Base-by-base conservation (phyloP, 768 basidiomycete species). In the Russula griseocarnosa region DNA sequence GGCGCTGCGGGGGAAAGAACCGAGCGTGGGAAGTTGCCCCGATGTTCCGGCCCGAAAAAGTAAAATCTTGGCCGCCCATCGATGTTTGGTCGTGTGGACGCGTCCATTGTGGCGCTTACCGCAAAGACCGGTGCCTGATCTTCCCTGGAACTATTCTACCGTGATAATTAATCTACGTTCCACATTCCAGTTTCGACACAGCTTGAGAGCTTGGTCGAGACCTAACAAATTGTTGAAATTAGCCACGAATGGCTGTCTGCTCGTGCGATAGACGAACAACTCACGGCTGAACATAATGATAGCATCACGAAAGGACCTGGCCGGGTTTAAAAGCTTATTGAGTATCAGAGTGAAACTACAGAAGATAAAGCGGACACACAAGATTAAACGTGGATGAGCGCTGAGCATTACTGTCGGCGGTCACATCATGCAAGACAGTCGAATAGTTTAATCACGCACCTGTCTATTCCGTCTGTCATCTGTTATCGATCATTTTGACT, bases 1-100 rank as follows among this genome's bases (percentile, higher is more conserved):
- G 67, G 67, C 65, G 66, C 66, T 66, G 67, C 67, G 67, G 61
- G 36, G 56, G 60, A 63, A 66, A 63, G 67, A 62, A 67, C 60
- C 60, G 65, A 55, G 66, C 66, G 67, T 68, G 66, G 58, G 67
- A 67, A 68, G 50, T 66, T 63, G 46, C 58, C 50, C 58, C 66
- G 63, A 64, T 58, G 52, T 55, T 49, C 54, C 66, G 63, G 66
- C 63, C 66, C 66, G 63, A 60, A 59, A 59, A 66, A 53, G 42
- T 38, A 63, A 66, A 66, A 64, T 32, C 38, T 36, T 58, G 56
- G 65, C 65, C 65, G 65, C 65, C 56, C 56, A 54, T 46, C 55
- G 54, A 59, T 66, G 62, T 66, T 66, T 66, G 65, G 55, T 57
- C 38, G 11, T 64, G 65, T 66, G 51, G 64, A 61, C 20, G 49